Base-by-base conservation (phyloP, 2,329 filamentous ascomycete species). In the Diaporthe vaccinii region DNA sequence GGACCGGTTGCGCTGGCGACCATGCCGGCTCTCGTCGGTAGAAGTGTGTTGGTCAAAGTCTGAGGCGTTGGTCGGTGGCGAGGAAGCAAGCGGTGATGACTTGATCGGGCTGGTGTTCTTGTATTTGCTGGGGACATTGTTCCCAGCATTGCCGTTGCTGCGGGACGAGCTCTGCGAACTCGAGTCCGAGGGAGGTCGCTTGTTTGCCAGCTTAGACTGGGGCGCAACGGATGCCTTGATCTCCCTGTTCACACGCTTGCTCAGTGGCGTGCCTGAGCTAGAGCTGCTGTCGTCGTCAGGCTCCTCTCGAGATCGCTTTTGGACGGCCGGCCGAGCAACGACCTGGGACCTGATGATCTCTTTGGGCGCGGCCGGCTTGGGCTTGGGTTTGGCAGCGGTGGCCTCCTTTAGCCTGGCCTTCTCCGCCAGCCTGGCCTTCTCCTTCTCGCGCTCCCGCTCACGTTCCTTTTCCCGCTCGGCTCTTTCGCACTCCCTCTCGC, bases 1-100 rank as follows among this genome's bases (percentile, higher is more conserved):
- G 34, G 77, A 75, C 41, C 76, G 65, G 39, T 77, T 76, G 53
- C 76, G 75, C 51, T 78, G 78, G 8, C 76, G 76, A 44, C 76
- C 77, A 39, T 78, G 72, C 10, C 75, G 75, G 44, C 36, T 68
- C 55, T 75, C 75, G 55, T 76, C 69, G 34, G 69, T 70, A 78
- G 78, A 79, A 28, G 81, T 82, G 59, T 84, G 81, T 15, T 87
- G 84, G 41, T 91, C 90, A 51, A 92, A 83, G 74, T 93, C 91
- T 1, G 91, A 92, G 1, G 90, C 91, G 77, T 92, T 93, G 10
- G 91, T 92, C 0, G 91, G 91, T 17, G 91, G 90, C 9, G 91
- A 92, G 1, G 90, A 91, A n/a, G 91, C 91, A 25, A 93, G 84
- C 5, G 91, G 91, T 14, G 91, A 93, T 3, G 91, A 92, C 80